Percentiles rank a stretch among this genome's conserved stretches.
These are phyloP conservation scores for Ophiosphaerella herpotricha DNA, from an alignment of 2,329 filamentous ascomycete genomes.

Conservation along the genomic window DNA sequence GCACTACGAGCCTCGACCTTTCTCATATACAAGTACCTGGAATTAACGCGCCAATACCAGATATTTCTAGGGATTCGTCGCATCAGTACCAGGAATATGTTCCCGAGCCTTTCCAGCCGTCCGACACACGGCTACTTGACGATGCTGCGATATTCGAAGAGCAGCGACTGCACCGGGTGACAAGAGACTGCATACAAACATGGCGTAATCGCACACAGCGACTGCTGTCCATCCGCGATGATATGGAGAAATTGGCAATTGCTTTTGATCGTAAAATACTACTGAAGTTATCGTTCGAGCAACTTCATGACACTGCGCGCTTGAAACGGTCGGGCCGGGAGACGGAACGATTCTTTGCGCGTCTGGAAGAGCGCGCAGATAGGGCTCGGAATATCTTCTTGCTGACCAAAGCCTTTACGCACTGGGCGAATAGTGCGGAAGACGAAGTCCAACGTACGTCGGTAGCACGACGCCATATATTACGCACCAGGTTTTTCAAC, in stretches of 20 bases:
- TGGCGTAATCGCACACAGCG: slow-evolving; percentile 53
- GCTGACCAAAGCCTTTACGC: slow-evolving; percentile 65
- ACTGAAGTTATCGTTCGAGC: slow-evolving; percentile 58
- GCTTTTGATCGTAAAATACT: slow-evolving; percentile 58
- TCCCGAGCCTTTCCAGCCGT: slow-evolving; percentile 53
- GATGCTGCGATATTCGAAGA: slow-evolving; percentile 53
- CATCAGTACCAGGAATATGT: slow-evolving; percentile 25
- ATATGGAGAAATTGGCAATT: slow-evolving; percentile 42
- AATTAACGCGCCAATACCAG: slow-evolving; percentile 43
- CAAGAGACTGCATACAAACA: slow-evolving; percentile 43
- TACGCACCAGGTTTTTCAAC: slow-evolving; percentile 70
- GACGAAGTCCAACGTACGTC: slow-evolving; percentile 70
- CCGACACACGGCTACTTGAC: slow-evolving; percentile 56
- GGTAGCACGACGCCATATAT: slow-evolving; percentile 70
- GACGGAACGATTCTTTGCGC: slow-evolving; percentile 59
- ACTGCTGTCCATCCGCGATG: slow-evolving; percentile 15
- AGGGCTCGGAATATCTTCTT: slow-evolving; percentile 70
- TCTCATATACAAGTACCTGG: slow-evolving; percentile 40
- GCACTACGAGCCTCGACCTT: slow-evolving; percentile 33
- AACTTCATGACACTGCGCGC: slow-evolving; percentile 31
- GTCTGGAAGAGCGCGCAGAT: slow-evolving; percentile 63
- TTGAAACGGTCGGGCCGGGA: slow-evolving; percentile 49
- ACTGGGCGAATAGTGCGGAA: slow-evolving; percentile 70
- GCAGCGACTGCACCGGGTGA: slow-evolving; percentile 32
- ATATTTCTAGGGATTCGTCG: slow-evolving; percentile 11